These are phyloP conservation scores for Termitomyces sp. DNA, from an alignment of 768 basidiomycete species.

Conservation along the genomic window DNA sequence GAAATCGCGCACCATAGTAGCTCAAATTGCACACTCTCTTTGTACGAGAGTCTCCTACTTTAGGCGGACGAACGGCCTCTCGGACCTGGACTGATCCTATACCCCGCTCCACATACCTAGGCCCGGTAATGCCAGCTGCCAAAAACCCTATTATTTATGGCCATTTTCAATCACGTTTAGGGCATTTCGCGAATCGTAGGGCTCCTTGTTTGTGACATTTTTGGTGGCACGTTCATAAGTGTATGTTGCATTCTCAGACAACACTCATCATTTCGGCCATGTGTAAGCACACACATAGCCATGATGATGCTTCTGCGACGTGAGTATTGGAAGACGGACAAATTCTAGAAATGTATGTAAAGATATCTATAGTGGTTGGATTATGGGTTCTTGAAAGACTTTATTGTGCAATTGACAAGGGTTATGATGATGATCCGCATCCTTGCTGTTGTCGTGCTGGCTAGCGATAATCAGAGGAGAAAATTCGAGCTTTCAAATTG, in stretches of 20 bases:
- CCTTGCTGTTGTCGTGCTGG: not conserved
- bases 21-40: not conserved
- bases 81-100: not conserved
- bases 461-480: not conserved
- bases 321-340: constrained; percentile 5
- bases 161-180: constrained; percentile 1
- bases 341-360: constrained; percentile 12
- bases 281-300: constrained; percentile 3
- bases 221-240: not conserved
- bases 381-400: constrained; percentile 6
- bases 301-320: constrained; percentile 7
- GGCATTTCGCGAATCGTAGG: not conserved
- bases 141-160: not conserved
- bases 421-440: constrained; percentile 1
- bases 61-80: not conserved
- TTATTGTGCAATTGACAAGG: not conserved
- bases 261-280: not conserved
- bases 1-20: not conserved
- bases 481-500: not conserved
- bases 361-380: constrained; percentile 6
- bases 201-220: not conserved
- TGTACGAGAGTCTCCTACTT: not conserved
- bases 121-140: not conserved
- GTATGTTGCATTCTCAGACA: constrained; percentile 2
- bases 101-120: not conserved